Conservation (phyloP, 148 eudicot genomes). For the Rhododendron vialii region DNA sequence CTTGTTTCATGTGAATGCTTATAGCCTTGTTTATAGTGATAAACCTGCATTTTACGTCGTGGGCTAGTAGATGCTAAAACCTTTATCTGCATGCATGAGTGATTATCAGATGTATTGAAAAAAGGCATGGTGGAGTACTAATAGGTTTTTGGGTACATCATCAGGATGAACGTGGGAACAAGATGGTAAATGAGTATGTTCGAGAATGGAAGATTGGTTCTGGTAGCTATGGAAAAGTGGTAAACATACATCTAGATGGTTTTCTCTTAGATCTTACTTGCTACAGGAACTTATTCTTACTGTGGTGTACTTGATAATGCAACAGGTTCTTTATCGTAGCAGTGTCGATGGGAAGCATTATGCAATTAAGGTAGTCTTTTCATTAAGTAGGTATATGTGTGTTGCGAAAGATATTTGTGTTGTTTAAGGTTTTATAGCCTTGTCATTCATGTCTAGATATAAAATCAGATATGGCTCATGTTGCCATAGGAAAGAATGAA, state of each 20-base stretch:
- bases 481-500: neutral
- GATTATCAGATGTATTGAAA: neutral
- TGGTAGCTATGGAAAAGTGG: slow-evolving; percentile 99
- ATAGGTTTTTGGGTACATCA: neutral
- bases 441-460: neutral
- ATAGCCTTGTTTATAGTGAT: neutral
- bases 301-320: slow-evolving; percentile 14
- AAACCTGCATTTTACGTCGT: neutral
- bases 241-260: slow-evolving; percentile 26
- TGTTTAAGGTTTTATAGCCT: slow-evolving; percentile 1
- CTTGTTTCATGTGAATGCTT: neutral
- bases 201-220: slow-evolving; percentile 82
- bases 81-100: neutral
- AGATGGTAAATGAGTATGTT: slow-evolving; percentile 81
- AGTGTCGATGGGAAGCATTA: slow-evolving; percentile 70
- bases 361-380: slow-evolving; percentile 76
- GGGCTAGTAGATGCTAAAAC: neutral
- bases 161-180: slow-evolving; percentile 85
- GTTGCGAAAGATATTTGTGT: neutral
- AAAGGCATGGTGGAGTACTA: neutral
- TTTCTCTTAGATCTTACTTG: slow-evolving; percentile 6
- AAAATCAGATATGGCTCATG: neutral
- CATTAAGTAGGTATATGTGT: neutral
- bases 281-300: slow-evolving; percentile 10
- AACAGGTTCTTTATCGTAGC: slow-evolving; percentile 86